phyloP scores from a whole-genome alignment of 2,329 filamentous ascomycete genomes.

The Aspergillus ustus region DNA sequence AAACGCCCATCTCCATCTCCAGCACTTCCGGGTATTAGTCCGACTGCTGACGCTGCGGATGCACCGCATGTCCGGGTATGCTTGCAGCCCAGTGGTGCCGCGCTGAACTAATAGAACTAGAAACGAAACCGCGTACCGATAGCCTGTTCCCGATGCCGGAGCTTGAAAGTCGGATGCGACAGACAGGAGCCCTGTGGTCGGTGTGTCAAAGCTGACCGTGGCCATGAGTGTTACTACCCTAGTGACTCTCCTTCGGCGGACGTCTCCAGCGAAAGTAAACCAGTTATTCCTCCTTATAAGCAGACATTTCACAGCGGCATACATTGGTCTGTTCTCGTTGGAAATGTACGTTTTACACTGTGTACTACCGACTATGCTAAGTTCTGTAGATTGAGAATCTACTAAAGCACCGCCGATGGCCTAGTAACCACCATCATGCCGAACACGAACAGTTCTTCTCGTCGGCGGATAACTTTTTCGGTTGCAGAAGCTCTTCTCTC shows the following conservation, averaged over 20 bases:
- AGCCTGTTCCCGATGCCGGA: neutral
- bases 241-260: neutral
- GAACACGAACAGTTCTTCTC: neutral
- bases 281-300: neutral
- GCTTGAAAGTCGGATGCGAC: conserved; percentile 1
- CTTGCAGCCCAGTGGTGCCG: too few relatives aligned
- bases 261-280: neutral
- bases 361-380: neutral
- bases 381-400: neutral
- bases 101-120: neutral
- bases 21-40: too few relatives aligned
- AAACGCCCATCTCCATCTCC: too few relatives aligned
- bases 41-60: too few relatives aligned
- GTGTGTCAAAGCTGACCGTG: neutral
- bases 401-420: neutral
- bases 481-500: neutral
- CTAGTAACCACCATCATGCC: neutral
- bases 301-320: neutral
- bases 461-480: neutral
- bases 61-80: too few relatives aligned
- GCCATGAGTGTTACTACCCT: neutral
- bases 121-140: neutral
- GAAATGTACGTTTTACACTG: neutral
- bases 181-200: neutral
- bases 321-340: neutral